A percentile compares a stretch with the other conserved stretches of the same genome.
Evolutionary conservation across 208 protist species (phyloP).

Genomic region (Crithidia brevicula): DNA sequence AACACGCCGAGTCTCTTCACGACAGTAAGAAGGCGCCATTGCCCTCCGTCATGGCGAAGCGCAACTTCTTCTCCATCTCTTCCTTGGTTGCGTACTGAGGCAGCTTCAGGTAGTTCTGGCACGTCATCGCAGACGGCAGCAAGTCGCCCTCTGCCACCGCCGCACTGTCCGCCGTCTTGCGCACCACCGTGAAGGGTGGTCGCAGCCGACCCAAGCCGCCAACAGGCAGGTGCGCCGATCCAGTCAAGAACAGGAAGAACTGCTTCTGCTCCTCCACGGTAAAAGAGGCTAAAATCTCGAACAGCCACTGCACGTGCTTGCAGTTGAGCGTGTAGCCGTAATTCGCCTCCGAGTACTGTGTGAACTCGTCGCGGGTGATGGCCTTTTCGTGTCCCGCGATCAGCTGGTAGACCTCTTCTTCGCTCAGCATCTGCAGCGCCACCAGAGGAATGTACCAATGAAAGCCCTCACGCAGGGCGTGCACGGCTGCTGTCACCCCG

Average conservation of each 20-base stretch:
- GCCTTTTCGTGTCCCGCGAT: slow-evolving; percentile 54
- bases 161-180: slow-evolving; percentile 75
- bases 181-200: slow-evolving; percentile 91
- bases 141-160: slow-evolving; percentile 67
- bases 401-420: slow-evolving; percentile 70
- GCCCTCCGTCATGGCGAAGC: slow-evolving; percentile 86
- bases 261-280: slow-evolving; percentile 65
- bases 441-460: slow-evolving; percentile 77
- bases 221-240: slow-evolving; percentile 78
- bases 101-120: slow-evolving; percentile 94
- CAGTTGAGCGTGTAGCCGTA: slow-evolving; percentile 87
- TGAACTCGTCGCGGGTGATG: slow-evolving; percentile 74
- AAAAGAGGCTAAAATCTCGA: slow-evolving; percentile 84
- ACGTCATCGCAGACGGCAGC: slow-evolving; percentile 93
- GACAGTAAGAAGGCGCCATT: slow-evolving; percentile 85
- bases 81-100: slow-evolving; percentile 85
- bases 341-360: slow-evolving; percentile 75
- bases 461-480: slow-evolving; percentile 67
- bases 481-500: slow-evolving; percentile 62
- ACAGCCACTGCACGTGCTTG: slow-evolving; percentile 83
- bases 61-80: slow-evolving; percentile 88
- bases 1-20: slow-evolving; percentile 41
- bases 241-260: slow-evolving; percentile 93
- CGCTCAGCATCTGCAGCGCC: slow-evolving; percentile 62
- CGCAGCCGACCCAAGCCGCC: slow-evolving; percentile 76